These are phyloP conservation scores for Sparassis latifolia DNA, from an alignment of 1,284 basidiomycete genomes.

Conservation along the genomic window DNA sequence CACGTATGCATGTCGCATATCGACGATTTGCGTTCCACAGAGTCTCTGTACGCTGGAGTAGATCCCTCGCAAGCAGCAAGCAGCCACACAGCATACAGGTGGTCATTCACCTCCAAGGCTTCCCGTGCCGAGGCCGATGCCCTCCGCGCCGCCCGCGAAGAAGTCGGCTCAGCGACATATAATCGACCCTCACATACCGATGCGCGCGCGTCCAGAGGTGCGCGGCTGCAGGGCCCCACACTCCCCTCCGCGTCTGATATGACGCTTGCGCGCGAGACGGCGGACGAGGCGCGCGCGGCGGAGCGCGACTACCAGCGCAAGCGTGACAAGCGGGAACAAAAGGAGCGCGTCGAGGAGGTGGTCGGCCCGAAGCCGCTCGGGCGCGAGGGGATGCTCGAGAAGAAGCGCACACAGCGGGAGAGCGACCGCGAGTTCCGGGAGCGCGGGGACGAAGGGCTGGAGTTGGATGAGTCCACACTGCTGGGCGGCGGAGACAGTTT, in stretches of 20 bases:
- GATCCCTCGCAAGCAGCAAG: constrained; percentile 41
- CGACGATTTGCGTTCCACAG: constrained; percentile 26
- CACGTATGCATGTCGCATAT: constrained; percentile 3
- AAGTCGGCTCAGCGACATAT: constrained; percentile 56
- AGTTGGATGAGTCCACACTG: constrained; percentile 60
- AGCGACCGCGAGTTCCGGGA: constrained; percentile 60
- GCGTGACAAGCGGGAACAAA: constrained; percentile 56
- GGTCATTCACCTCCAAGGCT: constrained; percentile 45
- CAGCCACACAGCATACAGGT: constrained; percentile 55
- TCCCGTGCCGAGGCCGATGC: constrained; percentile 47
- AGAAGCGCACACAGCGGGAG: constrained; percentile 63
- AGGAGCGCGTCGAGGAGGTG: constrained; percentile 64
- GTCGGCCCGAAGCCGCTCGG: constrained; percentile 70
- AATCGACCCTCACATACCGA: constrained; percentile 23
- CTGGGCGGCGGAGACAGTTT: constrained; percentile 74
- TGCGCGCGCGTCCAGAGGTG: constrained; percentile 19
- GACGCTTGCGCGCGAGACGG: constrained; percentile 54
- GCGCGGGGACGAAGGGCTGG: constrained; percentile 63
- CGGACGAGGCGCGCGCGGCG: constrained; percentile 38
- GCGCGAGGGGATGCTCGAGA: constrained; percentile 68
- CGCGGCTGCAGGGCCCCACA: constrained; percentile 55
- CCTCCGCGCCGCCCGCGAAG: constrained; percentile 48
- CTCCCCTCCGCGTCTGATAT: constrained; percentile 62
- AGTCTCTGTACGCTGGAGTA: constrained; percentile 53
- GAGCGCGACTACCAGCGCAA: constrained; percentile 55